phyloP scores from a whole-genome alignment of 192 early-diverging fungal genomes.

The Gaertneriomyces sp. region DNA sequence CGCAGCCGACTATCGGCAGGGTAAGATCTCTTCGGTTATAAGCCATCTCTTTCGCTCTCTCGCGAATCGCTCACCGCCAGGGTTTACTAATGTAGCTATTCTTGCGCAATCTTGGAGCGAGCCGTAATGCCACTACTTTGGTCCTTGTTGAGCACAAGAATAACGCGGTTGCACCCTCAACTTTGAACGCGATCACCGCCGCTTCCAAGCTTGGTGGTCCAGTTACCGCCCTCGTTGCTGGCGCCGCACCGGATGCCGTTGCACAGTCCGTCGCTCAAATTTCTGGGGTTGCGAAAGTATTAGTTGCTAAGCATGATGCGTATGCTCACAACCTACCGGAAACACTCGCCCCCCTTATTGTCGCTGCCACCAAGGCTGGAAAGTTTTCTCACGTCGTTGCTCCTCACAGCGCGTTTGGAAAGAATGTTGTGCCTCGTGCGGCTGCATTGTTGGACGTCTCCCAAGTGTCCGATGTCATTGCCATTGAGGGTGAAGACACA shows the following conservation, averaged over 20 bases:
- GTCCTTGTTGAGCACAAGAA: conserved; percentile 88
- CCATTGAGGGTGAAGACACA: conserved; percentile 72
- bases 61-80: too few relatives aligned
- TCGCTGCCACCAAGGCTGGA: conserved; percentile 61
- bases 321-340: conserved; percentile 82
- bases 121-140: conserved; percentile 51
- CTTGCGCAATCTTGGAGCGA: background rate
- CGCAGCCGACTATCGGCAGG: too few relatives aligned
- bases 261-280: conserved; percentile 56
- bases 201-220: conserved; percentile 74
- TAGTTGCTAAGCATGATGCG: conserved; percentile 75
- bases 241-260: conserved; percentile 54
- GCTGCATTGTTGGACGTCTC: conserved; percentile 89
- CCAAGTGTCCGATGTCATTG: conserved; percentile 85
- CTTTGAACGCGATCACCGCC: conserved; percentile 85
- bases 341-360: conserved; percentile 70
- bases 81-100: background rate
- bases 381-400: conserved; percentile 83
- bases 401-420: conserved; percentile 83
- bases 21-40: too few relatives aligned
- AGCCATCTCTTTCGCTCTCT: too few relatives aligned
- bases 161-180: conserved; percentile 62
- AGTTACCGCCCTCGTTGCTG: conserved; percentile 87
- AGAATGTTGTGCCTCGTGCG: conserved; percentile 92
- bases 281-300: conserved; percentile 74